Conservation (phyloP, 805 yeast genomes). For the Teunomyces tritomae region DNA sequence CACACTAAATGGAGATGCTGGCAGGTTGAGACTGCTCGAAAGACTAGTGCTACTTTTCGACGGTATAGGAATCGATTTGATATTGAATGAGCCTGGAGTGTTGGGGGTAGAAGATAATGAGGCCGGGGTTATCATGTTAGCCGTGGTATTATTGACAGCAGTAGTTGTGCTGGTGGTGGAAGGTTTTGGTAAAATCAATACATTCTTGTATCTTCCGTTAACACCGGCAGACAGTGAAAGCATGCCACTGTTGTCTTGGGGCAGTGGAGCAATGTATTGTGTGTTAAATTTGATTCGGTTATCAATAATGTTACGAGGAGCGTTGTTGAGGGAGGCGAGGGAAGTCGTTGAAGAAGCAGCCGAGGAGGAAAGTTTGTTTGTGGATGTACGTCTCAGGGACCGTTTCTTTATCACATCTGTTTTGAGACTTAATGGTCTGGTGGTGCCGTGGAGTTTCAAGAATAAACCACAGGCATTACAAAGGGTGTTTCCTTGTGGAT, state of each 20-base stretch:
- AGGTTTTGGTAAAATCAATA: slow-evolving; percentile 43
- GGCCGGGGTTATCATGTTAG: slow-evolving; percentile 6
- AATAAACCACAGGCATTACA: slow-evolving; percentile 67
- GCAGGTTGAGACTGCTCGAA: slow-evolving; percentile 12
- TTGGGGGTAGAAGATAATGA: slow-evolving; percentile 14
- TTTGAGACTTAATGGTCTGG: slow-evolving; percentile 55
- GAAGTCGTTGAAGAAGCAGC: neutral
- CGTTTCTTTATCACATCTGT: slow-evolving; percentile 59
- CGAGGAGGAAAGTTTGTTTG: slow-evolving; percentile 6
- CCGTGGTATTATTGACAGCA: slow-evolving; percentile 3
- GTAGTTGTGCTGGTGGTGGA: slow-evolving; percentile 4
- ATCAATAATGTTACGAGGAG: slow-evolving; percentile 1
- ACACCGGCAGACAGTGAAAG: slow-evolving; percentile 5
- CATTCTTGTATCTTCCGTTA: slow-evolving; percentile 29
- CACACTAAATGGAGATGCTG: slow-evolving; percentile 18
- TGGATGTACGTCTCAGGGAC: slow-evolving; percentile 38
- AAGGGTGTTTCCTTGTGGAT: slow-evolving; percentile 55
- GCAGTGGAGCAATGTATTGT: slow-evolving; percentile 1
- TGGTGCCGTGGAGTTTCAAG: slow-evolving; percentile 59
- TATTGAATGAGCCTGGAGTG: slow-evolving; percentile 10
- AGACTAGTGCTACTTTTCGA: slow-evolving; percentile 4
- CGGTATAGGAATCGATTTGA: slow-evolving; percentile 34
- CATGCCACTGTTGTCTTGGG: neutral
- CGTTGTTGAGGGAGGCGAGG: neutral
- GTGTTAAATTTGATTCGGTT: slow-evolving; percentile 8